A percentile compares a stretch with the other conserved stretches of the same genome.
phyloP scores from a whole-genome alignment of 2,329 filamentous ascomycete genomes.

The Hypoxylon sp. region DNA sequence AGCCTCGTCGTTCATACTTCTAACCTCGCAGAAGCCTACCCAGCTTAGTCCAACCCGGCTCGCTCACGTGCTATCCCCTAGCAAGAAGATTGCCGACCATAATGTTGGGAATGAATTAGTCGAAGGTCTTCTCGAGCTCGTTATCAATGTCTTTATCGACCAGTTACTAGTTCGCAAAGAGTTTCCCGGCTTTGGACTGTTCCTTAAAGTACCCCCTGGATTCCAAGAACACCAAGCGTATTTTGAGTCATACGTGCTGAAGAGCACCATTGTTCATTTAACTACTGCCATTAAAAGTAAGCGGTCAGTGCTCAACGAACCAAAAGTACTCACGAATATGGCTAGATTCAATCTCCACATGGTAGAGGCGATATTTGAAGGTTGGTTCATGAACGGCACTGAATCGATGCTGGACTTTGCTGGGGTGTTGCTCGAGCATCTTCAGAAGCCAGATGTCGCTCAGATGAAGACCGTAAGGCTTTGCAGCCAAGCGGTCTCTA shows the following conservation, averaged over 20 bases:
- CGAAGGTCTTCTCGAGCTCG: slow-evolving; percentile 78
- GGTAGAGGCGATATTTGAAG: slow-evolving; percentile 90
- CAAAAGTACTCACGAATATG: slow-evolving; percentile 85
- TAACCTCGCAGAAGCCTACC: slow-evolving; percentile 74
- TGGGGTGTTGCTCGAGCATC: slow-evolving; percentile 84
- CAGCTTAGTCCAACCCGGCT: slow-evolving; percentile 69
- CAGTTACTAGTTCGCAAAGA: slow-evolving; percentile 88
- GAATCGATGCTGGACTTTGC: slow-evolving; percentile 85
- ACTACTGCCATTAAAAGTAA: slow-evolving; percentile 75
- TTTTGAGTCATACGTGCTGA: slow-evolving; percentile 89
- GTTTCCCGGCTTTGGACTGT: slow-evolving; percentile 86
- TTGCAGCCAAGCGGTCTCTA: slow-evolving; percentile 82
- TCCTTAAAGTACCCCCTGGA: slow-evolving; percentile 86
- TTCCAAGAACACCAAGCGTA: slow-evolving; percentile 95
- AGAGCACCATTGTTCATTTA: slow-evolving; percentile 76
- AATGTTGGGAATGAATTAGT: slow-evolving; percentile 74
- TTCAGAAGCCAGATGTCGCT: slow-evolving; percentile 85
- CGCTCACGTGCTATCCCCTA: slow-evolving; percentile 68
- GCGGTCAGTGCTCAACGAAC: slow-evolving; percentile 78
- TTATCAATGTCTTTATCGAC: slow-evolving; percentile 83
- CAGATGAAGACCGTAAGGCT: slow-evolving; percentile 87
- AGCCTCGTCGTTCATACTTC: slow-evolving; percentile 89
- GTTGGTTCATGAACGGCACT: slow-evolving; percentile 92
- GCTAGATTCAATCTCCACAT: slow-evolving; percentile 82
- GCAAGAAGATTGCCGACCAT: slow-evolving; percentile 58